A percentile compares a stretch with the other conserved stretches of the same genome.
These are phyloP conservation scores for Yarrowia porcina DNA, from an alignment of 805 yeast genomes.

Conservation along the genomic window DNA sequence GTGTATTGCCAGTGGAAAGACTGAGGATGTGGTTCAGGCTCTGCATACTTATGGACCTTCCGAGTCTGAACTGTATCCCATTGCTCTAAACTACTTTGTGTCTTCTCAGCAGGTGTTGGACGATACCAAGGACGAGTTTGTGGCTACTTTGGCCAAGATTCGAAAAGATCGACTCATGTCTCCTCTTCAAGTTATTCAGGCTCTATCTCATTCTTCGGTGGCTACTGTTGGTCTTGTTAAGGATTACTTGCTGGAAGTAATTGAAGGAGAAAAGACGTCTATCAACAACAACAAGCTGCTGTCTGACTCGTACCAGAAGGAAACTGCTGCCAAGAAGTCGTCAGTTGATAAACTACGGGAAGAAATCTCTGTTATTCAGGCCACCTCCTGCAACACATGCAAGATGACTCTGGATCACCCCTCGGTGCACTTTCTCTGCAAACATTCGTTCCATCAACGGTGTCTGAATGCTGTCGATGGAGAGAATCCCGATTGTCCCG, in stretches of 20 bases:
- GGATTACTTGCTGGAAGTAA: slow-evolving; percentile 59
- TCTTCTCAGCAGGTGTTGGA: slow-evolving; percentile 52
- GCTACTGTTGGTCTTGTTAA: slow-evolving; percentile 71
- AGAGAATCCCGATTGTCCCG: slow-evolving; percentile 56
- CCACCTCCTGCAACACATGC: slow-evolving; percentile 65
- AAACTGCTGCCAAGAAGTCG: slow-evolving; percentile 53
- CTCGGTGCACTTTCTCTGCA: slow-evolving; percentile 76
- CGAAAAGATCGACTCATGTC: slow-evolving; percentile 55
- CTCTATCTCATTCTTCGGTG: slow-evolving; percentile 57
- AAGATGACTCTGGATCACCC: slow-evolving; percentile 68
- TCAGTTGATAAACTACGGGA: slow-evolving; percentile 51
- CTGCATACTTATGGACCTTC: slow-evolving; percentile 57
- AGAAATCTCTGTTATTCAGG: slow-evolving; percentile 55
- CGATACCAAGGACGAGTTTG: slow-evolving; percentile 51
- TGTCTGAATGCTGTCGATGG: slow-evolving; percentile 50
- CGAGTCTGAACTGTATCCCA: slow-evolving; percentile 62
- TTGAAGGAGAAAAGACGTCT: slow-evolving; percentile 58
- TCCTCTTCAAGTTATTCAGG: slow-evolving; percentile 73
- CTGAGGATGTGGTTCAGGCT: slow-evolving; percentile 54
- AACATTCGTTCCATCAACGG: slow-evolving; percentile 79
- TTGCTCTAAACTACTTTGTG: slow-evolving; percentile 61
- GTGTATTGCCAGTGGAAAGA: slow-evolving; percentile 55
- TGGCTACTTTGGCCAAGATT: slow-evolving; percentile 53
- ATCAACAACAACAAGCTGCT: slow-evolving; percentile 66
- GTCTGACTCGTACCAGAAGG: slow-evolving; percentile 62